A percentile compares a stretch with the other conserved stretches of the same genome.
phyloP scores from a whole-genome alignment of 768 basidiomycete species.

The Auriscalpium vulgare region DNA sequence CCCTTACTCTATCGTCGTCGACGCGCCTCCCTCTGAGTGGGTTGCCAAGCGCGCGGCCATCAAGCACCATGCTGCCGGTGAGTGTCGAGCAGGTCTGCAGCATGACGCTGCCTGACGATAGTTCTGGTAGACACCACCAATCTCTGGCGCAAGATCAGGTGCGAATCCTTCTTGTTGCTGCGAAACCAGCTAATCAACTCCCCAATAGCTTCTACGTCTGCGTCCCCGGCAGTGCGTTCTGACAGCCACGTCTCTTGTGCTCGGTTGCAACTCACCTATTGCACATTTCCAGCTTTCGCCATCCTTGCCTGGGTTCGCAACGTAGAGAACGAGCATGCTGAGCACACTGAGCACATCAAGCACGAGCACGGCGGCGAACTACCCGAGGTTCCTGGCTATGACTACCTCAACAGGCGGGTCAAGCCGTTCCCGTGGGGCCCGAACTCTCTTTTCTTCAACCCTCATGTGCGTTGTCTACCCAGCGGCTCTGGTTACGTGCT shows the following conservation, averaged over 20 bases:
- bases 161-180: constrained; percentile 14
- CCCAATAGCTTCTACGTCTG: constrained; percentile 61
- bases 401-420: constrained; percentile 66
- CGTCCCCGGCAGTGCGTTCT: constrained; percentile 59
- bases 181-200: constrained; percentile 2
- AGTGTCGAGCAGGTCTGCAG: not conserved
- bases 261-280: not conserved
- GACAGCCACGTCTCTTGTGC: not conserved
- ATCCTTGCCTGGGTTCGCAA: constrained; percentile 39
- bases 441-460: constrained; percentile 80
- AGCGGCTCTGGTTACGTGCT: not conserved
- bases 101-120: constrained; percentile 9
- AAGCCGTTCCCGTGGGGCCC: constrained; percentile 84
- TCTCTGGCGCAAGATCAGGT: constrained; percentile 88
- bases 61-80: constrained; percentile 56
- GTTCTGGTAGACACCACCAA: constrained; percentile 53
- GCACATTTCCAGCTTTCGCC: constrained; percentile 14
- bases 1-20: constrained; percentile 29
- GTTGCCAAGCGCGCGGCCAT: constrained; percentile 47
- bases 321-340: constrained; percentile 55
- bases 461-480: constrained; percentile 40
- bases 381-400: constrained; percentile 62
- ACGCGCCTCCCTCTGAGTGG: constrained; percentile 36
- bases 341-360: constrained; percentile 63
- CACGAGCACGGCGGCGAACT: constrained; percentile 66